phyloP scores from a whole-genome alignment of 2,329 filamentous ascomycete species.

The Cytospora mali region DNA sequence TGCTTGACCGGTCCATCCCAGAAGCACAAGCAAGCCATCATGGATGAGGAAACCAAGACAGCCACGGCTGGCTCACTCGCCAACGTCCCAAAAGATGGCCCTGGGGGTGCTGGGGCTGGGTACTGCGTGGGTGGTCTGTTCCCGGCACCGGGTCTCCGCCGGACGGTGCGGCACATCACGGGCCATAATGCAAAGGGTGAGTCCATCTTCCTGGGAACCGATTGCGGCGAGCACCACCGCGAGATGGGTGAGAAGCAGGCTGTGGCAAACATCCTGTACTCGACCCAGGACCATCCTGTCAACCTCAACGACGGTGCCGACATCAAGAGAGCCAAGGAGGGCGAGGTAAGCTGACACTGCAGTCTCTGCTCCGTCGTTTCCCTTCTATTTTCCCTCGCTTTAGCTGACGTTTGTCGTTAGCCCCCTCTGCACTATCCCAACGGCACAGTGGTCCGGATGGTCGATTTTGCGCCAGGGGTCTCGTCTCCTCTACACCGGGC shows the following conservation, averaged over 20 bases:
- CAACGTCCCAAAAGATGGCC: neutral
- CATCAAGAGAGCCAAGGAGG: slow-evolving; percentile 27
- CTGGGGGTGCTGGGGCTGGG: neutral
- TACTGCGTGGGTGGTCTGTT: neutral
- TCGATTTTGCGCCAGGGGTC: slow-evolving; percentile 48
- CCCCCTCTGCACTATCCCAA: slow-evolving; percentile 6
- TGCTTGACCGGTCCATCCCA: too few species aligned
- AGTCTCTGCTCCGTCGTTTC: neutral
- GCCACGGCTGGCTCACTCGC: too few species aligned
- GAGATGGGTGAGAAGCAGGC: slow-evolving; percentile 33
- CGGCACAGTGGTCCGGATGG: slow-evolving; percentile 46
- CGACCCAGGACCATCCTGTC: slow-evolving; percentile 33
- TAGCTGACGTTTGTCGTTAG: neutral
- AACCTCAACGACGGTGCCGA: slow-evolving; percentile 33
- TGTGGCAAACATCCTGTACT: slow-evolving; percentile 36
- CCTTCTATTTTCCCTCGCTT: too few species aligned
- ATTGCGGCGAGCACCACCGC: slow-evolving; percentile 36
- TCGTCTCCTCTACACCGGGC: slow-evolving; percentile 49
- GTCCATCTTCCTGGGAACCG: slow-evolving; percentile 33
- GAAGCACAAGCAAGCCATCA: too few species aligned
- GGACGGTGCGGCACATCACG: slow-evolving; percentile 30
- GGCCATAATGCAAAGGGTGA: slow-evolving; percentile 31
- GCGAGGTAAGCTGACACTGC: neutral
- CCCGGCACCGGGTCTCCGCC: slow-evolving; percentile 28
- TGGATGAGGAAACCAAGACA: too few species aligned